Base-by-base conservation (phyloP, 208 protist genomes). In the Blastocrithidia nonstop region DNA sequence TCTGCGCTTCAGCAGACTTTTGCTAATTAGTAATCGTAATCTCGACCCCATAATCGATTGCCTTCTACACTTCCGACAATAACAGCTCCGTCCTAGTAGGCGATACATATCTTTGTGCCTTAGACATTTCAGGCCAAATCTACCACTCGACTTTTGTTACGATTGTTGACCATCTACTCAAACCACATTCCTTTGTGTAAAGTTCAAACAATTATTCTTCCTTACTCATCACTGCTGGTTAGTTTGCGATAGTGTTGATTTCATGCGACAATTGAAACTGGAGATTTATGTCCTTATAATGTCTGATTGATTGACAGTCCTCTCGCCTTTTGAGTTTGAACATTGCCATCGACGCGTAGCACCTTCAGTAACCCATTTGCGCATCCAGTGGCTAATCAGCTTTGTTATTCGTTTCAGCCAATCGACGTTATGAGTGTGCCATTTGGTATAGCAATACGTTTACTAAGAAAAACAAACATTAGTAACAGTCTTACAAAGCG, bases 101-200 rank as follows among this genome's bases (percentile, higher is more conserved):
- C 74, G 50, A 98, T 97, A 69, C 94, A 97, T 29, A 98, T 96
- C 37, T 93, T 88, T 41, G 93, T 80, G 6, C 96, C 94, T 16
- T 96, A 71, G 3, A 61, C 29, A 39, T 72, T 95, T 95, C 96
- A 98, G 33, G 67, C 43, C 49, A 98, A 76, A 51, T 97, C 93
- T 8, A 70, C 54, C 15, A 98, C 96, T 21, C 80, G 74, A 44
- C 68, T 85, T 49, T 94, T 88, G 59, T 96, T 94, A 24, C 96
- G 63, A 64, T 97, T 96, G 67, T 98, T 98, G 22, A 97, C 91
- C 96, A 98, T 98, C 63, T 98, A 95, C 72, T 98, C 96, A 36
- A 95, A 88, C 95, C 95, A 98, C 73, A 91, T 80, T 6, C 93
- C 89, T 54, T 97, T 96, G 71, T 96, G 84, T 50, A 96, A 68